Evolutionary conservation across 768 basidiomycete species (phyloP), one percentile per base, ranked within the genome.

Genomic region (Clitopilus hobsonii): DNA sequence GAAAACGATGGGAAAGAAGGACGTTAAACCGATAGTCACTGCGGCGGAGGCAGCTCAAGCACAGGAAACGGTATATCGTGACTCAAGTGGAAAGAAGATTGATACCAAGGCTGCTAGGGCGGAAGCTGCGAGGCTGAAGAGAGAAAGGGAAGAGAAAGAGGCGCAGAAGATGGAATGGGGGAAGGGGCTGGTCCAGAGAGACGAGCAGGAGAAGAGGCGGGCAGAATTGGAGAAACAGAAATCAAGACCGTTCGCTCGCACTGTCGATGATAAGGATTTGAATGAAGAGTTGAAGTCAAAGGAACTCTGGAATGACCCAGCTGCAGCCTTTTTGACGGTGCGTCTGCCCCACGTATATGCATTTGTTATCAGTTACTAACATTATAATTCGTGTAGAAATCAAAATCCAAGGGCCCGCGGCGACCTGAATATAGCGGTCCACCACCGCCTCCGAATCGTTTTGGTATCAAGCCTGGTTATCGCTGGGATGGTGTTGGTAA

Each of bases 401-500:
- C 87, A 68, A 76, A 68, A 65, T 65, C 77, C 0, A 91, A 90
- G 62, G 91, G 86, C 0, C 87, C 92, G 1, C 82, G 82, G 52
- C 85, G 78, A 70, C 97, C 96, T 7, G 85, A 88, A 67, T 98
- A 98, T 68, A 76, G 70, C 16, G 94, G 95, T 11, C 92, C 95
- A 0, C 82, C 88, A 0, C 91, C 92, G 1, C 88, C 94, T 13
- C 95, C 96, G 6, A 98, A 99, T 72, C 85, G 97, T 6, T 98
- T 96, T 68, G 88, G 89, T 22, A 98, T 99, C 59, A 88, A 82
- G 59, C 97, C 97, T 23, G 97, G 97, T 0, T 93, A 94, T 68
- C 79, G 96, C 65, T 99, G 97, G 97, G 97, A 99, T 67, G 97
- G 97, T 25, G 97, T 98, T 59, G 95, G 95, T 93, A 58, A 60